Percentiles rank a stretch among this genome's conserved stretches.
Conservation (phyloP, 176 grass and related monocot genomes). For the Lolium multiflorum region DNA sequence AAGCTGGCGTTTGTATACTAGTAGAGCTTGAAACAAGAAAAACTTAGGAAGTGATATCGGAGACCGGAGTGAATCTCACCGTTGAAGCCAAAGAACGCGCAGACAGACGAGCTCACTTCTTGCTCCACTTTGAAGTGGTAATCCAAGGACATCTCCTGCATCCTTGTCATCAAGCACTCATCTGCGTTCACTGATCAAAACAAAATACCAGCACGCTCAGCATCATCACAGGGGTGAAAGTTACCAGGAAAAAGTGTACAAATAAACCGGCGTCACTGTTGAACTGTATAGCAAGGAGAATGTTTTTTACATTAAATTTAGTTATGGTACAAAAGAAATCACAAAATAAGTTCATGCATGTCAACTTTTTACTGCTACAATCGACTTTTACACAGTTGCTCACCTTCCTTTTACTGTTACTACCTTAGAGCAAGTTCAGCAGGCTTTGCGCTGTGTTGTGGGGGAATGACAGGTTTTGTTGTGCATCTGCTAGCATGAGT, state of each 20-base stretch:
- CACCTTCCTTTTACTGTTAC: slow-evolving; percentile 6
- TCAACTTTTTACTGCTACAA: not conserved
- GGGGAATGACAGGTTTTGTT: slow-evolving; percentile 1
- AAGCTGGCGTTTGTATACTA: too few relatives aligned
- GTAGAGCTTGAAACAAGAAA: not conserved
- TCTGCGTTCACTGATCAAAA: slow-evolving; percentile 72
- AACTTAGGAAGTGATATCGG: not conserved
- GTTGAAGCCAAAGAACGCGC: slow-evolving; percentile 84
- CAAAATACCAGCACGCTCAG: not conserved
- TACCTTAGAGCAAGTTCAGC: not conserved
- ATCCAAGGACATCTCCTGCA: slow-evolving; percentile 95
- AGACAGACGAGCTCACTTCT: slow-evolving; percentile 77
- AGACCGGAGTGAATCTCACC: slow-evolving; percentile 35
- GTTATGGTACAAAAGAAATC: too few relatives aligned
- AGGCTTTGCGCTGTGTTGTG: slow-evolving; percentile 31
- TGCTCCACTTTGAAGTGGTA: slow-evolving; percentile 95
- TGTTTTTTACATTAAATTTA: too few relatives aligned
- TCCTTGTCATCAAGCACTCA: slow-evolving; percentile 94
- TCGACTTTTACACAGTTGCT: not conserved
- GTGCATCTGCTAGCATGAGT: not conserved
- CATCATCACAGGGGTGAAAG: not conserved
- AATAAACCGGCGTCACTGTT: too few relatives aligned
- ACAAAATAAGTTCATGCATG: not conserved
- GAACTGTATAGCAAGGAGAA: too few relatives aligned
- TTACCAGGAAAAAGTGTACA: not conserved